Evolutionary conservation across 129 eudicot genomes (phyloP), one percentile per base, ranked within the genome.

Genomic region (Flaveria sonorensis): DNA sequence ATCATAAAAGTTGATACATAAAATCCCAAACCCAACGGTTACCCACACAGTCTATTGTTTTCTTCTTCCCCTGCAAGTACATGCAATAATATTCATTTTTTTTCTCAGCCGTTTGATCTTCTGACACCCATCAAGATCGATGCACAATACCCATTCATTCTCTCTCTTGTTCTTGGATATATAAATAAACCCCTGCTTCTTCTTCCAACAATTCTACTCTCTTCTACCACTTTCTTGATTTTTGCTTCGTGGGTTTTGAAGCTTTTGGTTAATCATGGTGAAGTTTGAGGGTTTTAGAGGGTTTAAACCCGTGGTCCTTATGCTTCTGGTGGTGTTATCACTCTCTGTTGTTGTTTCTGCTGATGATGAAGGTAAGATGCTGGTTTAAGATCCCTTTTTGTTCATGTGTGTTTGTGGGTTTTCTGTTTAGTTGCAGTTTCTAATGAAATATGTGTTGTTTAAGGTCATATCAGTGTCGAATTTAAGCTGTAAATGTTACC

Each of bases 31-130:
- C 42, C 82, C 62, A 79, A 81, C 84, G 80, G 79, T 79, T 81
- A 59, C 70, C 68, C 55, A 39, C 30, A 36, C 15, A 32, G 30
- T 19, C 20, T 50, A 24, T 56, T 65, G 79, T 73, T 80, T 73
- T 64, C 20, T 80, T 64, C 67, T 72, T 65, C 20, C 28, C 61
- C 78, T 51, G 51, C 71, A 76, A 56, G 68, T 68, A 73, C 78
- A 61, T 39, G 36, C 76, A 68, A 57, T 13, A 18, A 28, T 57
- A 43, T 78, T 57, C 77, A 72, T 3, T 12, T 28, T 7, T 13
- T 56, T 53, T 74, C 70, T 66, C 64, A 57, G 59, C 84, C 84
- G 84, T 81, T 81, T 1, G 84, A 81, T 81, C 80, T 6, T 81
- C 84, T 81, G 84, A 80, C 80, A 73, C 51, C 61, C 74, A 47